Base-by-base conservation (phyloP, 2,329 filamentous ascomycete genomes). In the Volutella citrinella region DNA sequence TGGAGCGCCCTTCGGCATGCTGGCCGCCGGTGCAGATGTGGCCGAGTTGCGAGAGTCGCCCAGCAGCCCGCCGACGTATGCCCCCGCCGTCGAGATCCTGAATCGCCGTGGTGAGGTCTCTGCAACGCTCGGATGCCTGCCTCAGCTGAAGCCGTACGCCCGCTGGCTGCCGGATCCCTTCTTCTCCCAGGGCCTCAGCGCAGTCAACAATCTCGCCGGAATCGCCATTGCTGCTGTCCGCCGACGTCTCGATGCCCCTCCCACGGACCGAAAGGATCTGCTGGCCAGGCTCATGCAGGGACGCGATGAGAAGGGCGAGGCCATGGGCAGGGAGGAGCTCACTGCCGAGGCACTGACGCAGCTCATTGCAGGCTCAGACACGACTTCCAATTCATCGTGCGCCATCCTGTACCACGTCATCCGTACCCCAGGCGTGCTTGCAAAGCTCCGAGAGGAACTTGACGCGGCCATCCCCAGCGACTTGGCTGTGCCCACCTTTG, bases 311-410 rank as follows among this genome's bases (percentile, higher is more conserved):
- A 83, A 78, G 16, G 89, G 88, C 36, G 69, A 86, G 39, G 82
- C 79, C 10, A 74, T 95, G 0, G 82, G 85, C 5, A 76, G 85
- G 17, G 76, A 84, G 48, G 89, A 95, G 57, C 71, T 95, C 32
- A 94, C 87, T 0, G 88, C 88, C 21, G 90, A 95, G 65, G 89
- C 89, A 0, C 68, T 95, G 17, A 95, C 89, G 0, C 89, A 95
- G 60, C 75, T 95, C 25, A 95, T 89, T 49, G 84, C 85, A 3
- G 85, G 84, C 17, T 81, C 75, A 26, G 85, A 89, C 59, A 89
- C 85, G 0, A 88, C 83, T 0, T 83, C 78, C 32, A 89, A 88
- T 65, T 84, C 89, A 0, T 83, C 84, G 4, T 95, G 89, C 54
- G 88, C 88, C 0, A 72, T 95, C 22, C 72, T 95, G 1, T 95